Evolutionary conservation across 2,329 filamentous ascomycete genomes (phyloP), one percentile per base, ranked within the genome.

Genomic region (Fusarium pseudonygamai): DNA sequence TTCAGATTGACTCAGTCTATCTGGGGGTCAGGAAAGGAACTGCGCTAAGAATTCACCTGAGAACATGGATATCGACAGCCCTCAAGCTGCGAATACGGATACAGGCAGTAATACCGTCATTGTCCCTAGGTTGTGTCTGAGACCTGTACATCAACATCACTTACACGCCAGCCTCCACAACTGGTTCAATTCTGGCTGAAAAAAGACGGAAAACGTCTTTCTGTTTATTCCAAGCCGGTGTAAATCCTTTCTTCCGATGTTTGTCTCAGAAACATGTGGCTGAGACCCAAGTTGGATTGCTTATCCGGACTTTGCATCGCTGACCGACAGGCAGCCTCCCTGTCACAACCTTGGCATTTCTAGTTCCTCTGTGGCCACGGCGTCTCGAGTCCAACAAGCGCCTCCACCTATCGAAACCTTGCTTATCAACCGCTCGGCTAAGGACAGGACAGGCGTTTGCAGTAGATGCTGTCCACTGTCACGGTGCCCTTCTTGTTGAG

Each of bases 401-500:
- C 76, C 69, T 67, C 60, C 64, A 46, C 49, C 67, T 61, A 50
- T 60, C 52, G 60, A 72, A 58, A 62, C 49, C 37, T 57, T 65
- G 60, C 43, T 37, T 26, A 47, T 60, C 72, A 69, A 71, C 72
- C 67, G 63, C 74, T 77, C 71, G 76, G 69, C 67, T 76, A 77
- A 49, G 24, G 36, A 37, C 52, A 49, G 24, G 36, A 37, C 52
- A 72, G 34, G 66, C 42, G 65, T 64, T 71, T 70, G 61, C 50
- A 64, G 50, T 50, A 69, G 52, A 55, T 61, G 60, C 47, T 62
- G 53, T 61, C 63, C 67, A 63, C 60, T 34, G n/a, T 58, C 67
- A 65, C 55, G 65, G 55, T 58, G 50, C 69, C 57, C 64, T 69
- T 55, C 32, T 65, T 57, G 30, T 60, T 53, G 36, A 60, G 34